These are phyloP conservation scores for Metarhizium anisopliae DNA, from an alignment of 2,329 filamentous ascomycete species.

Conservation along the genomic window DNA sequence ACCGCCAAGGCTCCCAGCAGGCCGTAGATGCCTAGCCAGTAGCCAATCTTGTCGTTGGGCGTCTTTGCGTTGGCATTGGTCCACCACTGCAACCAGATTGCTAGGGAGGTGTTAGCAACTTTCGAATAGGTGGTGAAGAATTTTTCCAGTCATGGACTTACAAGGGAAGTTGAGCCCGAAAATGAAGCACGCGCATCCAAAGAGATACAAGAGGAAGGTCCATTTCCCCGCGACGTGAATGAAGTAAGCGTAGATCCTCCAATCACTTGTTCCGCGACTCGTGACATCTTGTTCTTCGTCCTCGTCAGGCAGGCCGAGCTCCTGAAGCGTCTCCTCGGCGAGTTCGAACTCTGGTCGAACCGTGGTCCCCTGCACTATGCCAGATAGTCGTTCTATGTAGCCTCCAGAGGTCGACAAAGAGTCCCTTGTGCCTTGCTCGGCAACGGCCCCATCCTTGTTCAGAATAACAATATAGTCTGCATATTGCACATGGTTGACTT, in stretches of 20 bases:
- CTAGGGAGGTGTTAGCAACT: constrained; percentile 1
- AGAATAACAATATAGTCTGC: constrained; percentile 16
- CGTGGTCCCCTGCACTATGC: too few relatives aligned
- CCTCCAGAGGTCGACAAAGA: constrained; percentile 7
- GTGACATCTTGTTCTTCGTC: too few relatives aligned
- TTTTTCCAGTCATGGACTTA: not conserved
- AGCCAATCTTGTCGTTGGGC: constrained; percentile 11
- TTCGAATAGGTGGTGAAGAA: too few relatives aligned
- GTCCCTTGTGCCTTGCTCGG: not conserved
- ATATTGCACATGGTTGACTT: constrained; percentile 12
- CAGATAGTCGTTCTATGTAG: too few relatives aligned
- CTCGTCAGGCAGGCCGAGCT: too few relatives aligned
- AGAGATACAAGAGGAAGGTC: constrained; percentile 7
- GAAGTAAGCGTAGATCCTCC: constrained; percentile 10
- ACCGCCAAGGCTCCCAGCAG: constrained; percentile 9
- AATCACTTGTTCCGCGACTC: not conserved
- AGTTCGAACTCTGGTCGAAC: too few relatives aligned
- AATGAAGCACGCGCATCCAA: constrained; percentile 9
- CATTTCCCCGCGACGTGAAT: constrained; percentile 9
- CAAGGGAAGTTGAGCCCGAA: constrained; percentile 13
- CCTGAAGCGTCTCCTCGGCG: too few relatives aligned
- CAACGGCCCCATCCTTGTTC: constrained; percentile 11
- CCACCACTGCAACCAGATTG: constrained; percentile 18
- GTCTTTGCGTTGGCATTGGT: constrained; percentile 11
- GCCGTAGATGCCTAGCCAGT: constrained; percentile 14